Base-by-base conservation (phyloP, 345 rosid genomes). In the Ailanthus altissimus region DNA sequence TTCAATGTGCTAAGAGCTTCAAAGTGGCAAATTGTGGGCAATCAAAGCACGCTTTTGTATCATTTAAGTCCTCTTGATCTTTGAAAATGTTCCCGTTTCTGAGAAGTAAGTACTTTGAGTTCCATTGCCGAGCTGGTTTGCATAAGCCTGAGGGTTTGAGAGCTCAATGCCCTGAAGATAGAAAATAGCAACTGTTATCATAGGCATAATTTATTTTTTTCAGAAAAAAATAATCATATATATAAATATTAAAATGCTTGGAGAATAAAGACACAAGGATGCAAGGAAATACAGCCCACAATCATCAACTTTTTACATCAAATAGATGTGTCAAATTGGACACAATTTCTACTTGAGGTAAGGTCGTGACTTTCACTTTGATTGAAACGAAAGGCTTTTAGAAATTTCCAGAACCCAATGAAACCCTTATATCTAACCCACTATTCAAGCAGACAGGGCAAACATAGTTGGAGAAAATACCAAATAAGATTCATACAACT, bases 91-190 rank as follows among this genome's bases (percentile, higher is more conserved):
- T 70, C 98, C 98, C 0, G 92, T 90, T 80, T 93, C 99, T 0
- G 99, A 95, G 83, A 95, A 95, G 83, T 93, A 95, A 8, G 98
- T 95, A 81, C 99, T 95, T 75, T 93, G 99, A 67, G 92, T 93
- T 68, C 98, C 97, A 79, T 94, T 85, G 40, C 93, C 98, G 15
- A 90, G 85, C 78, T 91, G 92, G 86, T 91, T 88, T 5, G 85
- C 90, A 75, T 88, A 88, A 16, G 97, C 97, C 74, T 91, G 96
- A 45, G 98, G 99, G 80, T 95, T 95, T 49, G 93, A 71, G 32
- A 95, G 88, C 82, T 95, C 99, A 67, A 95, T 95, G 43, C 98
- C 98, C 93, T 95, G 86, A 71, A 32, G 51, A 77, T 12, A 60
- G 11, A 75, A 75, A 64, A 32, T 15, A 32, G 2, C n/a, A 51